These are phyloP conservation scores for Starmera caribaea DNA, from an alignment of 805 yeast genomes.

Conservation along the genomic window DNA sequence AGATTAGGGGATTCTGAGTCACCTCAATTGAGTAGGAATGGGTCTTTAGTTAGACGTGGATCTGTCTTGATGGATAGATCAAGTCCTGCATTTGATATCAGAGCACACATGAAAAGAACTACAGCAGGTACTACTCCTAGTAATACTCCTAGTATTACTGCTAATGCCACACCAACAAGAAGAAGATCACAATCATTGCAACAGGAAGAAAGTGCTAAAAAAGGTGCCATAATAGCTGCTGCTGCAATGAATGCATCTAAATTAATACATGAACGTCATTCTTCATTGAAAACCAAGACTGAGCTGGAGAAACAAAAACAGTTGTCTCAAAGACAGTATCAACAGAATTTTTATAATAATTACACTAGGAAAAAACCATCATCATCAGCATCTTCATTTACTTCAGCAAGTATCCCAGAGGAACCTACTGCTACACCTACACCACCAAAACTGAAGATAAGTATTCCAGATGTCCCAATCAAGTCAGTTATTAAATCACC, in stretches of 20 bases:
- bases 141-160: neutral
- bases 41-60: constrained; percentile 12
- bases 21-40: neutral
- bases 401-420: constrained; percentile 3
- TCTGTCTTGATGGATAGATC: constrained; percentile 15
- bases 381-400: neutral
- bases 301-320: constrained; percentile 3
- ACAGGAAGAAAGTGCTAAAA: neutral
- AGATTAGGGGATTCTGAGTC: neutral
- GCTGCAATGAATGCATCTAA: constrained; percentile 19
- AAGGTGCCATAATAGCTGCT: constrained; percentile 2
- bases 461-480: neutral
- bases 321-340: neutral
- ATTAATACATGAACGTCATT: constrained; percentile 9
- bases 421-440: neutral
- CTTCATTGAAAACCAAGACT: constrained; percentile 9
- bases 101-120: constrained; percentile 15
- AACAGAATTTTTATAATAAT: neutral
- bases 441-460: neutral
- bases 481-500: constrained; percentile 1
- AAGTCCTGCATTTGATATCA: constrained; percentile 18
- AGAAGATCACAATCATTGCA: constrained; percentile 9
- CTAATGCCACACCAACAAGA: constrained; percentile 7
- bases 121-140: constrained; percentile 1
- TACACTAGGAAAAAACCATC: no score